Evolutionary conservation across 805 yeast species (phyloP).

Genomic region (Sugiyamaella floridensis): DNA sequence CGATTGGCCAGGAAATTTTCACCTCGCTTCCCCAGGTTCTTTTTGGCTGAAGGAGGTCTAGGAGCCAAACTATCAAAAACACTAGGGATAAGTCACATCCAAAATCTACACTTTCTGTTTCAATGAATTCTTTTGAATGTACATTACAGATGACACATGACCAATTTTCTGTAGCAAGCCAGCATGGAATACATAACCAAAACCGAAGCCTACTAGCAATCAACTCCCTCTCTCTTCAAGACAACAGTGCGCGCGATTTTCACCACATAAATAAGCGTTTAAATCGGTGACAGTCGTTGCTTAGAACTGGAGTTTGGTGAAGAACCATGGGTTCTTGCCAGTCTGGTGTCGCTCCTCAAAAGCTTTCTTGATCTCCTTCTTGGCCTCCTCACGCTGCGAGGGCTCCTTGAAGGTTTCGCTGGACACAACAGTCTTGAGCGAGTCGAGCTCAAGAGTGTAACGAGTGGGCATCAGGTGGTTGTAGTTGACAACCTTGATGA

Average conservation of each 20-base stretch:
- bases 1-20: not conserved
- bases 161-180: not conserved
- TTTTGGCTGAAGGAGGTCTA: too few relatives aligned
- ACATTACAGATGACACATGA: not conserved
- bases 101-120: too few relatives aligned
- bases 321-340: conserved; percentile 99
- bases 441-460: conserved; percentile 95
- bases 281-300: not conserved
- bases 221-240: not conserved
- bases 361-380: conserved; percentile 97
- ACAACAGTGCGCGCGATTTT: not conserved
- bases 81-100: too few relatives aligned
- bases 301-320: conserved; percentile 94
- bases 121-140: conserved; percentile 1
- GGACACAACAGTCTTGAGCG: conserved; percentile 84
- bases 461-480: conserved; percentile 99
- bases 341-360: conserved; percentile 98
- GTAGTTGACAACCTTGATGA: conserved; percentile 98
- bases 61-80: too few relatives aligned
- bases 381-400: conserved; percentile 97
- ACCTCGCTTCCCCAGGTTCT: not conserved
- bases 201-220: not conserved
- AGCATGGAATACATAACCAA: not conserved
- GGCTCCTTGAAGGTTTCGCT: conserved; percentile 95
- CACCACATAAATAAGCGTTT: not conserved